Conservation (phyloP, 2,329 filamentous ascomycete genomes). For the Lecanicillium sp. region DNA sequence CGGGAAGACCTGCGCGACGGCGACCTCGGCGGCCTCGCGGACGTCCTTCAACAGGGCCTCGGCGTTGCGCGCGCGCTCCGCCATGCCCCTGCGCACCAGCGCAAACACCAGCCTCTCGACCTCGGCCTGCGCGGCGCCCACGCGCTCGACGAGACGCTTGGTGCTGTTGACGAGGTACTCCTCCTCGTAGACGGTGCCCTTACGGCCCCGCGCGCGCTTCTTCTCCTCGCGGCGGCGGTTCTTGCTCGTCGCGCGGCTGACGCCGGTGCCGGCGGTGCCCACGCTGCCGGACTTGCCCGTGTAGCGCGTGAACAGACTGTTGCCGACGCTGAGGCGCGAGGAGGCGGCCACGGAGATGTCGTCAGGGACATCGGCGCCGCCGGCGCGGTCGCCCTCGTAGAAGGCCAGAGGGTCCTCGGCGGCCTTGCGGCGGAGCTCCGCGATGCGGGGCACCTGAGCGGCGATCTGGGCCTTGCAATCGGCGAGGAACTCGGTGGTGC, state of each 20-base stretch:
- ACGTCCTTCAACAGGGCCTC: conserved; percentile 71
- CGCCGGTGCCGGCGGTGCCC: conserved; percentile 65
- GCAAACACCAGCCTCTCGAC: conserved; percentile 69
- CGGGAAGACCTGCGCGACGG: conserved; percentile 65
- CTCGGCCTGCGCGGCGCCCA: conserved; percentile 68
- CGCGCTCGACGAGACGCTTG: conserved; percentile 72
- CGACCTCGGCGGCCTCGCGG: conserved; percentile 58
- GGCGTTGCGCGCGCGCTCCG: conserved; percentile 75
- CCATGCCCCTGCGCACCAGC: conserved; percentile 74
- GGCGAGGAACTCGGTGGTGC: conserved; percentile 83
- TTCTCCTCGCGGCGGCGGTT: conserved; percentile 87
- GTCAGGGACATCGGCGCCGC: conserved; percentile 71
- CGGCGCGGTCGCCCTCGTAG: conserved; percentile 68
- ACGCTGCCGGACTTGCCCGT: conserved; percentile 61
- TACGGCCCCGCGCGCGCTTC: conserved; percentile 89
- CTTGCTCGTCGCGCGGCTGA: conserved; percentile 76
- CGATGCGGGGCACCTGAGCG: conserved; percentile 79
- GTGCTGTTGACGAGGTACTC: conserved; percentile 93
- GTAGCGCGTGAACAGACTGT: conserved; percentile 90
- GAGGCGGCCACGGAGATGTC: conserved; percentile 82
- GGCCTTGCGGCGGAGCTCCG: conserved; percentile 75
- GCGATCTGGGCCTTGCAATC: conserved; percentile 83
- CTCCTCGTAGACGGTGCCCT: conserved; percentile 96
- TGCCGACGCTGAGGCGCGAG: conserved; percentile 68
- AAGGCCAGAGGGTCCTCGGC: conserved; percentile 80